Evolutionary conservation across 176 grass and related monocot species (phyloP).

Genomic region (Raddia distichophylla): DNA sequence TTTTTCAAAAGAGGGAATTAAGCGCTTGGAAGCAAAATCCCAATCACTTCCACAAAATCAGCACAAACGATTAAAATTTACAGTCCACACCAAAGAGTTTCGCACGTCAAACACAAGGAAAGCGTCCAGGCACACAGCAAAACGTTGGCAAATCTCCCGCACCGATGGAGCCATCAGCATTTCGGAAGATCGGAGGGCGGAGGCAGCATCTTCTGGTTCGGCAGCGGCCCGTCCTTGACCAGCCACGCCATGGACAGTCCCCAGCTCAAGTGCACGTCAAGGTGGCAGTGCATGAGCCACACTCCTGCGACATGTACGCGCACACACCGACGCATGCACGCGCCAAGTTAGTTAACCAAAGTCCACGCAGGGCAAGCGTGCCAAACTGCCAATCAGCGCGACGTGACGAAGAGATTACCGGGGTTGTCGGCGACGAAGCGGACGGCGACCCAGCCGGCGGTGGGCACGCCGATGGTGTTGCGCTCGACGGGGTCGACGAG

Average conservation of each 20-base stretch:
- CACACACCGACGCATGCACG: neutral
- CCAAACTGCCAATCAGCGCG: neutral
- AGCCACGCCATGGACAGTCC: slow-evolving; percentile 78
- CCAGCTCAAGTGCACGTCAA: slow-evolving; percentile 77
- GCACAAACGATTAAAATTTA: slow-evolving; percentile 40
- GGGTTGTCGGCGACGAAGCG: slow-evolving; percentile 71
- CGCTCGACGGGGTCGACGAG: slow-evolving; percentile 60
- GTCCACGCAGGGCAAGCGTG: neutral
- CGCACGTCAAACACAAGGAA: slow-evolving; percentile 22
- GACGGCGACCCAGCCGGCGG: slow-evolving; percentile 66
- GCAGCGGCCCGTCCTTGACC: slow-evolving; percentile 58
- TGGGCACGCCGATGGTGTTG: slow-evolving; percentile 70
- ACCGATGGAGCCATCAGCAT: slow-evolving; percentile 42
- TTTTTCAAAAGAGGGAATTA: slow-evolving; percentile 38
- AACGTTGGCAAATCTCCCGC: slow-evolving; percentile 6
- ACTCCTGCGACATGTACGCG: slow-evolving; percentile 38
- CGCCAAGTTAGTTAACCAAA: neutral
- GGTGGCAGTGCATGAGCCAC: slow-evolving; percentile 82
- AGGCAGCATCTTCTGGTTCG: slow-evolving; percentile 58
- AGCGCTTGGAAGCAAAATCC: neutral
- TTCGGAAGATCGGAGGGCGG: slow-evolving; percentile 72
- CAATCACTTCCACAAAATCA: slow-evolving; percentile 26
- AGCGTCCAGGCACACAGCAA: slow-evolving; percentile 17
- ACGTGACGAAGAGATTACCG: slow-evolving; percentile 19
- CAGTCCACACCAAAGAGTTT: slow-evolving; percentile 6